Evolutionary conservation across 176 grass and related monocot species (phyloP).

Genomic region (Oryza glumipatula): DNA sequence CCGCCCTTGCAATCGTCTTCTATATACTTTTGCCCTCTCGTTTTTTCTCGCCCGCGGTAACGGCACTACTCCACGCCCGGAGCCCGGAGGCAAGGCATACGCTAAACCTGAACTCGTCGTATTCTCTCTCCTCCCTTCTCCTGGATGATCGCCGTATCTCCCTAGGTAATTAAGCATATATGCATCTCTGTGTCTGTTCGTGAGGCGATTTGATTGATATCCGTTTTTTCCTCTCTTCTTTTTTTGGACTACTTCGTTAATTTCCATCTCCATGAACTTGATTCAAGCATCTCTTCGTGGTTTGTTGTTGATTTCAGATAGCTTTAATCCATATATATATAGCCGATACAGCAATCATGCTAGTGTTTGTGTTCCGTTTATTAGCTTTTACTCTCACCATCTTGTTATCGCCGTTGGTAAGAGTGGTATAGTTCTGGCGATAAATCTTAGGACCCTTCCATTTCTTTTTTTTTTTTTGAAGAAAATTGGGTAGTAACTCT

Average conservation of each 20-base stretch:
- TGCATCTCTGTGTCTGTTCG: background rate
- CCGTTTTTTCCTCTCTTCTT: too few relatives aligned
- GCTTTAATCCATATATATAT: background rate
- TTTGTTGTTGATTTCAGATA: background rate
- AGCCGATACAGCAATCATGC: background rate
- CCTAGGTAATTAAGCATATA: background rate
- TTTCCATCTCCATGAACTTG: background rate
- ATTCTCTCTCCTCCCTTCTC: background rate
- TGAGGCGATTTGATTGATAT: too few relatives aligned
- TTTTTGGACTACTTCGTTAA: background rate
- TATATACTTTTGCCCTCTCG: background rate
- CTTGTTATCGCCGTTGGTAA: background rate
- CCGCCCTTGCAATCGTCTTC: too few relatives aligned
- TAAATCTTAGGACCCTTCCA: too few relatives aligned
- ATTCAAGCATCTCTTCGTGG: background rate
- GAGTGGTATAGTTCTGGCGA: background rate
- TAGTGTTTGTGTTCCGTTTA: background rate
- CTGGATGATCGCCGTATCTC: background rate
- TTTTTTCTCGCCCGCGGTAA: conserved; percentile 21
- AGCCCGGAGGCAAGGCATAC: background rate
- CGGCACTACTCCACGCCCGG: background rate
- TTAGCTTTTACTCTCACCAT: background rate
- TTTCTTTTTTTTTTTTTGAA: too few relatives aligned
- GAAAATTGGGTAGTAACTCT: background rate
- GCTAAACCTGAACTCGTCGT: background rate